Conservation (phyloP, 306 rosid genomes). For the Glycine tomentella region DNA sequence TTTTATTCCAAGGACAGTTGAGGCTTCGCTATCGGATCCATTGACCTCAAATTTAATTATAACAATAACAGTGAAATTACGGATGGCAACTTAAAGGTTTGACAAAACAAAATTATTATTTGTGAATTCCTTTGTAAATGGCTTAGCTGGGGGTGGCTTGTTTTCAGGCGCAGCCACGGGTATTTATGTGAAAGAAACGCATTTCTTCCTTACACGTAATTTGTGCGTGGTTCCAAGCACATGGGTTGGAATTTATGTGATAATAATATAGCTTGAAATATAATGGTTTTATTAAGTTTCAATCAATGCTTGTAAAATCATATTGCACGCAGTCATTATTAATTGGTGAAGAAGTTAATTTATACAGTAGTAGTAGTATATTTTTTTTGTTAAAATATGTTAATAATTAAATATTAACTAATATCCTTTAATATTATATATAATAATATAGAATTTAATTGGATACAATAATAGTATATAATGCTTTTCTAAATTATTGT, state of each 20-base stretch:
- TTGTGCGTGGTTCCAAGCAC: neutral
- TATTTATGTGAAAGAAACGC: neutral
- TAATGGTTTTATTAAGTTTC: neutral
- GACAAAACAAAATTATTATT: neutral
- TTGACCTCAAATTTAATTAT: slow-evolving; percentile 1
- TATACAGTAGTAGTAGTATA: too few species aligned
- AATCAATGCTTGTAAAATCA: neutral
- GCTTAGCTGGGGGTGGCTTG: slow-evolving; percentile 38
- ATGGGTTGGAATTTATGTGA: neutral
- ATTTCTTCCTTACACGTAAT: neutral
- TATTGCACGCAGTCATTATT: neutral
- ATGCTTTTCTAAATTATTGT: too few species aligned
- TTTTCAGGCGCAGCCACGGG: neutral
- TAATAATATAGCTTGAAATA: neutral
- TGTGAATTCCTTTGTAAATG: slow-evolving; percentile 23
- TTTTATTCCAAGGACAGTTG: neutral
- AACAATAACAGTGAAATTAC: neutral
- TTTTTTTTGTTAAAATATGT: too few species aligned
- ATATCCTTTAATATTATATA: too few species aligned
- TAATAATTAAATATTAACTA: too few species aligned
- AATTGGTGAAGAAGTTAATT: neutral
- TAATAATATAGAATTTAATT: too few species aligned
- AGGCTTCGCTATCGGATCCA: neutral
- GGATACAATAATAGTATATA: too few species aligned
- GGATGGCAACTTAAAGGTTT: neutral